Percentiles rank a stretch among this genome's conserved stretches.
phyloP scores from a whole-genome alignment of 2,329 filamentous ascomycete species.

The Sporothrix pallida region DNA sequence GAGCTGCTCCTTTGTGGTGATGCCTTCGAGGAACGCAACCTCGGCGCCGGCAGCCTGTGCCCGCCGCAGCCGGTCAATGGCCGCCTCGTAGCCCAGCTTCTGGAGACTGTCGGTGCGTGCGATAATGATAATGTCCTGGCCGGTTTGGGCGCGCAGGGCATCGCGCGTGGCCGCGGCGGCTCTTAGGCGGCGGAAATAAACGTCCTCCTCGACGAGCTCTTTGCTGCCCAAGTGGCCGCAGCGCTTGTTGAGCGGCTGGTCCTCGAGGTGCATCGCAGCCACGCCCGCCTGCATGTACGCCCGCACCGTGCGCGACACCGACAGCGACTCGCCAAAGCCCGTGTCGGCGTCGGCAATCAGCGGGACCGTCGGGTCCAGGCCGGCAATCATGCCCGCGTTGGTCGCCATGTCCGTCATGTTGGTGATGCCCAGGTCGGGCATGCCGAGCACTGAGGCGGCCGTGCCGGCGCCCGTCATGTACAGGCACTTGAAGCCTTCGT shows the following conservation, averaged over 20 bases:
- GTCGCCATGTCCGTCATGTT: slow-evolving; percentile 67
- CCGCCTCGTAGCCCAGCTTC: slow-evolving; percentile 61
- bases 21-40: slow-evolving; percentile 65
- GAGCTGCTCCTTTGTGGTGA: slow-evolving; percentile 56
- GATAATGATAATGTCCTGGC: slow-evolving; percentile 67
- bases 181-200: slow-evolving; percentile 61
- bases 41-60: slow-evolving; percentile 64
- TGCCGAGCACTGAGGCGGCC: slow-evolving; percentile 64
- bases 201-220: slow-evolving; percentile 58
- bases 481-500: slow-evolving; percentile 66
- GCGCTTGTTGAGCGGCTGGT: slow-evolving; percentile 68
- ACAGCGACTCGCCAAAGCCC: slow-evolving; percentile 60
- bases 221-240: slow-evolving; percentile 70
- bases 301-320: slow-evolving; percentile 57
- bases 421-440: slow-evolving; percentile 67
- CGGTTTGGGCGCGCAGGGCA: slow-evolving; percentile 42
- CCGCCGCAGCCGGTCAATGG: slow-evolving; percentile 55
- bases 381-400: slow-evolving; percentile 70
- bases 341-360: slow-evolving; percentile 68
- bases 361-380: slow-evolving; percentile 59
- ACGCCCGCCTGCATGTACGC: slow-evolving; percentile 60
- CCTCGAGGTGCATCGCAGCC: slow-evolving; percentile 66
- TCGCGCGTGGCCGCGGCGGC: slow-evolving; percentile 59
- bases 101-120: slow-evolving; percentile 68
- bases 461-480: slow-evolving; percentile 74